phyloP scores from a whole-genome alignment of 345 rosid species.

The Rhodomyrtus tomentosa region DNA sequence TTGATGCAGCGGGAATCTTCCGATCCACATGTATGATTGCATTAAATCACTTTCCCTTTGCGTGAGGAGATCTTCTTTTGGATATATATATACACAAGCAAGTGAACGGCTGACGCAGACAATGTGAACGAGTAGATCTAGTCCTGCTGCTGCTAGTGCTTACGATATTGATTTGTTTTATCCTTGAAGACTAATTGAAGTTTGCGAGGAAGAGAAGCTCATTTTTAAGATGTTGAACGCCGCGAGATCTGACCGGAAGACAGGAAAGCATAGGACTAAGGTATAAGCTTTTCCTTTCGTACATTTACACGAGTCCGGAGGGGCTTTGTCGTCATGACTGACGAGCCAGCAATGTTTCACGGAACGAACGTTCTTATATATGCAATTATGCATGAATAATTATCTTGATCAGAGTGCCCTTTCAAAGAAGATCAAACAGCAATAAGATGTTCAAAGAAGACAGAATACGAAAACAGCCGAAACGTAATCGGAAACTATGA shows the following conservation, averaged over 20 bases:
- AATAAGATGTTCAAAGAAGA: neutral
- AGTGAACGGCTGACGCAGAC: neutral
- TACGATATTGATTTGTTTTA: neutral
- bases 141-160: neutral
- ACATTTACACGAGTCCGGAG: neutral
- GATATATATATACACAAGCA: neutral
- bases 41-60: neutral
- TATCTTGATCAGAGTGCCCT: neutral
- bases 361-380: neutral
- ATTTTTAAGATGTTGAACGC: neutral
- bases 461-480: neutral
- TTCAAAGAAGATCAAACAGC: neutral
- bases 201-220: neutral
- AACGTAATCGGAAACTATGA: neutral
- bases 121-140: neutral
- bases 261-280: neutral
- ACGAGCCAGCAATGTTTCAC: neutral
- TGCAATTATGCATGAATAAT: neutral
- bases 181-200: neutral
- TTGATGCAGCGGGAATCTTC: neutral
- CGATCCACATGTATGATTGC: neutral
- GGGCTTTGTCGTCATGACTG: neutral
- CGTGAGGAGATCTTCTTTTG: neutral
- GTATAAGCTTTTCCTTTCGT: neutral
- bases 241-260: neutral